Percentiles rank a stretch among this genome's conserved stretches.
Conservation (phyloP, 257 asterid genomes). For the Przewalskia tangutica region DNA sequence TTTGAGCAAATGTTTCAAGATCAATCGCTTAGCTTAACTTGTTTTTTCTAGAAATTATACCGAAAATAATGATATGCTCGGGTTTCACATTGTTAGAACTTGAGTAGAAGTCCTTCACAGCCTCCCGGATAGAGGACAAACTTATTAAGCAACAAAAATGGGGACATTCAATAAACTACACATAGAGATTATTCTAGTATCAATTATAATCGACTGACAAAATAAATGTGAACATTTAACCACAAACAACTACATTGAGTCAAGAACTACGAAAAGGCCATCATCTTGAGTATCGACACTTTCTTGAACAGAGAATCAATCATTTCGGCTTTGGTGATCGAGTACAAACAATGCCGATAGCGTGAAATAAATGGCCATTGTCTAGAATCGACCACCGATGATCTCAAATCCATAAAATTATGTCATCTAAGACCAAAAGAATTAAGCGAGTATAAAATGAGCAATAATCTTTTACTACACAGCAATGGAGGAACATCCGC, state of each 20-base stretch:
- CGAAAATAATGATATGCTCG: slow-evolving; percentile 55
- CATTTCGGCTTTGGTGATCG: slow-evolving; percentile 57
- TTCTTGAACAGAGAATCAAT: slow-evolving; percentile 41
- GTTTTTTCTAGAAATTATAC: slow-evolving; percentile 14
- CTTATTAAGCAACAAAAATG: background rate
- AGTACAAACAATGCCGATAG: slow-evolving; percentile 60
- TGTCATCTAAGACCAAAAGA: background rate
- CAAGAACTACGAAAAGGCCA: slow-evolving; percentile 42
- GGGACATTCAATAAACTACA: background rate
- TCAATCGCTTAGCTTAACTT: background rate
- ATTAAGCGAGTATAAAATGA: background rate
- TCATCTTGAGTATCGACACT: slow-evolving; percentile 30
- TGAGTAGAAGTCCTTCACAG: slow-evolving; percentile 34
- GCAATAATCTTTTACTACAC: slow-evolving; percentile 20
- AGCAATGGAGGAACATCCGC: slow-evolving; percentile 66
- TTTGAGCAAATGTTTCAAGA: background rate
- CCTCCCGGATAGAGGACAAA: slow-evolving; percentile 28
- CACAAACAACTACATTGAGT: background rate
- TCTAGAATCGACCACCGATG: slow-evolving; percentile 58
- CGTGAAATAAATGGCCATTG: slow-evolving; percentile 58
- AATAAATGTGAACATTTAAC: background rate
- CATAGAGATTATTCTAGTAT: background rate
- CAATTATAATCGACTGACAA: background rate
- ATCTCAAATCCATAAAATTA: background rate
- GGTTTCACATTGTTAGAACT: slow-evolving; percentile 39